These are phyloP conservation scores for Endocladia muricata DNA, from an alignment of 31 red algal genomes.

Conservation along the genomic window DNA sequence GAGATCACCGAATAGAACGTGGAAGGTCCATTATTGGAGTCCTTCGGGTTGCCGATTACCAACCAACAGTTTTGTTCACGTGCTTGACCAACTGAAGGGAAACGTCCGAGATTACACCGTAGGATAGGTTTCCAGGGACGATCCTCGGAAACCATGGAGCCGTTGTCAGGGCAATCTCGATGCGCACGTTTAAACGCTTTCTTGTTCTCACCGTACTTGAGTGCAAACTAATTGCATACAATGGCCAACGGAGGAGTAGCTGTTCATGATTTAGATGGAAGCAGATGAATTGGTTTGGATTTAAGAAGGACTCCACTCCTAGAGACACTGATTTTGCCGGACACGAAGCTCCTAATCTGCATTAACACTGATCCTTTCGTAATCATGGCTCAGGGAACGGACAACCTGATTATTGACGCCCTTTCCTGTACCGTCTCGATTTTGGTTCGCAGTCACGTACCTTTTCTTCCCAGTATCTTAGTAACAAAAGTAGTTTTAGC, in stretches of 20 bases:
- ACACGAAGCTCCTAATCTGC: not conserved
- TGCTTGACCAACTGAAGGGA: not conserved
- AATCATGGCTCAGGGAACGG: constrained; percentile 4
- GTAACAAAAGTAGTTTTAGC: not conserved
- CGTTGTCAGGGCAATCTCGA: not conserved
- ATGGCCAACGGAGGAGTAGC: not conserved
- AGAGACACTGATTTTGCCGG: not conserved
- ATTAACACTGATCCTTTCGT: not conserved
- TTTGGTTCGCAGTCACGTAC: not conserved
- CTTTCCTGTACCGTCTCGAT: not conserved
- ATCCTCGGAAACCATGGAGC: not conserved
- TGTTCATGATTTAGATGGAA: not conserved
- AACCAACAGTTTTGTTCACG: not conserved
- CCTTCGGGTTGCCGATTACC: not conserved
- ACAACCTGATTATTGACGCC: not conserved
- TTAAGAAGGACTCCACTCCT: not conserved
- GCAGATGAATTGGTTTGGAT: not conserved
- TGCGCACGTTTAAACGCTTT: not conserved
- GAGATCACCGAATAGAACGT: not conserved
- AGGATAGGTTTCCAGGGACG: not conserved
- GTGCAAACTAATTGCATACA: not conserved
- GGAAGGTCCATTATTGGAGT: no score
- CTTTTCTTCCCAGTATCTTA: no score
- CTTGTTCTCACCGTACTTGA: not conserved
- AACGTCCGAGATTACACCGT: not conserved